These are phyloP conservation scores for Suhomyces coccinellae DNA, from an alignment of 1,139 yeast genomes.

Conservation along the genomic window DNA sequence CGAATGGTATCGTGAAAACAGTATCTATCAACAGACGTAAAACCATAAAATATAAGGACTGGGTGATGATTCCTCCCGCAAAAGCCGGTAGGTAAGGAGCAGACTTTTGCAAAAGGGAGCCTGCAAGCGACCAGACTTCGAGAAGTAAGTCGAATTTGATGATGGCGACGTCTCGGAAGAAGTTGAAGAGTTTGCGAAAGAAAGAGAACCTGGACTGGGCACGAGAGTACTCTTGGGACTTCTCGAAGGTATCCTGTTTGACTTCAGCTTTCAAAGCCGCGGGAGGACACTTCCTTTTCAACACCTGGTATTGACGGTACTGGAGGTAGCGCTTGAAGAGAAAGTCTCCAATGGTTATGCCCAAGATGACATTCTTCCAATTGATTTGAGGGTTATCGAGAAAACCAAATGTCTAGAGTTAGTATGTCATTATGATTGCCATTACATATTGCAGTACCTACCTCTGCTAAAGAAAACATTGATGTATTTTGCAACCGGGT, in stretches of 20 bases:
- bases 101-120: slow-evolving; percentile 34
- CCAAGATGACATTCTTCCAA: slow-evolving; percentile 76
- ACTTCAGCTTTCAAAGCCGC: slow-evolving; percentile 62
- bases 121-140: slow-evolving; percentile 61
- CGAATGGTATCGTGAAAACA: slow-evolving; percentile 60
- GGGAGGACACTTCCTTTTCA: slow-evolving; percentile 59
- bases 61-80: slow-evolving; percentile 59
- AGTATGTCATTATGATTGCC: background rate
- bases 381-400: slow-evolving; percentile 62
- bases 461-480: slow-evolving; percentile 26
- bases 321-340: slow-evolving; percentile 72
- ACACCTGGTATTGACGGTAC: slow-evolving; percentile 73
- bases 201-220: slow-evolving; percentile 79
- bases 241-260: slow-evolving; percentile 69
- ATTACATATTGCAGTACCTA: slow-evolving; percentile 13
- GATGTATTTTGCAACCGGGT: background rate
- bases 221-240: slow-evolving; percentile 77
- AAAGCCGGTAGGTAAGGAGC: slow-evolving; percentile 41
- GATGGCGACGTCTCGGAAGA: slow-evolving; percentile 57
- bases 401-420: slow-evolving; percentile 30
- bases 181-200: slow-evolving; percentile 50
- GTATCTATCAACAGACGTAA: slow-evolving; percentile 51
- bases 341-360: slow-evolving; percentile 75
- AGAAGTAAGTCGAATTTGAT: slow-evolving; percentile 69
- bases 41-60: slow-evolving; percentile 59